Conservation (phyloP, 805 yeast genomes). For the Kodamaea nitidulidarum region DNA sequence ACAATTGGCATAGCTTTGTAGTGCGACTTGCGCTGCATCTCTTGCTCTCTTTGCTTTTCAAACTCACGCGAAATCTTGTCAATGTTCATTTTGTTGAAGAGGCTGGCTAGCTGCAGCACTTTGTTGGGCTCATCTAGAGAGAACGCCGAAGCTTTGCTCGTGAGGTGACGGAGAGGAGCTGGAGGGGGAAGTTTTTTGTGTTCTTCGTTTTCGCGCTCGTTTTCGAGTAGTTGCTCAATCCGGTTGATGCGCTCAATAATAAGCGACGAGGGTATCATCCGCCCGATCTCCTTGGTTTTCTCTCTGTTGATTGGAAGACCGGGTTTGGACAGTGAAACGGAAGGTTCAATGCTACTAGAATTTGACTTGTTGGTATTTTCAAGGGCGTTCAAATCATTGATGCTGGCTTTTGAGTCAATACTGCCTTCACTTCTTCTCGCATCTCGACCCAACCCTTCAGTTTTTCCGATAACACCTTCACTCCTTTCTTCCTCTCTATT, state of each 20-base stretch:
- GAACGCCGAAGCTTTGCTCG: slow-evolving; percentile 9
- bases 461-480: background rate
- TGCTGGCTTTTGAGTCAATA: too few species aligned
- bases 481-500: background rate
- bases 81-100: slow-evolving; percentile 70
- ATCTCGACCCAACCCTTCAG: too few species aligned
- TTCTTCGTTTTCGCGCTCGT: slow-evolving; percentile 11
- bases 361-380: too few species aligned
- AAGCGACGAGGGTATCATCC: slow-evolving; percentile 20
- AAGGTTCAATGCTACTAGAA: too few species aligned
- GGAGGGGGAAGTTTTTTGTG: slow-evolving; percentile 13
- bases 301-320: slow-evolving; percentile 9
- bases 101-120: slow-evolving; percentile 63
- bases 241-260: slow-evolving; percentile 15
- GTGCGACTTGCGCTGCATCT: slow-evolving; percentile 57
- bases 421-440: too few species aligned
- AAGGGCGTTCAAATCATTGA: too few species aligned
- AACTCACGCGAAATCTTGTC: slow-evolving; percentile 82
- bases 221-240: slow-evolving; percentile 15
- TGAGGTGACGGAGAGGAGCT: slow-evolving; percentile 14
- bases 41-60: slow-evolving; percentile 79
- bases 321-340: too few species aligned
- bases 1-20: slow-evolving; percentile 68
- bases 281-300: slow-evolving; percentile 12
- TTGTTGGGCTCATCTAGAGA: slow-evolving; percentile 16